Conservation (phyloP, 139 green algal species). For the Chlorella sp. region DNA sequence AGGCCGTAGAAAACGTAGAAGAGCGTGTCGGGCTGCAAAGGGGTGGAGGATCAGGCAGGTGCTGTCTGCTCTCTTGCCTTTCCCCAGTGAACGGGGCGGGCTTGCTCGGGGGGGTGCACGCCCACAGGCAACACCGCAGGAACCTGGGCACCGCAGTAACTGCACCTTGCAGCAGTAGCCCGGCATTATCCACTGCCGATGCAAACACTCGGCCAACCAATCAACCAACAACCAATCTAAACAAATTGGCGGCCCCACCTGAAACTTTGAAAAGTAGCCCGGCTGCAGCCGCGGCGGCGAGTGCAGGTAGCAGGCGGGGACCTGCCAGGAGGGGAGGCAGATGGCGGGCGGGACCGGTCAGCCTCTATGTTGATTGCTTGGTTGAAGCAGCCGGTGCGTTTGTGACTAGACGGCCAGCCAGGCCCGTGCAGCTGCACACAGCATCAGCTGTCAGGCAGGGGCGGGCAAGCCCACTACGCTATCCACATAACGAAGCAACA, state of each 20-base stretch:
- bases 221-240: too few species aligned
- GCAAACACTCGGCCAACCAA: not conserved
- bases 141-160: not conserved
- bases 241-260: constrained; percentile 30
- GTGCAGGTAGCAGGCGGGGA: constrained; percentile 87
- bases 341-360: too few species aligned
- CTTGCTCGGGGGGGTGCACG: too few species aligned
- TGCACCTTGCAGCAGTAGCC: too few species aligned
- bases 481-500: too few species aligned
- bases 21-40: constrained; percentile 90
- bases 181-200: not conserved
- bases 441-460: not conserved
- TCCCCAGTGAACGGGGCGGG: too few species aligned
- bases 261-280: constrained; percentile 94
- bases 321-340: not conserved
- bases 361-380: too few species aligned
- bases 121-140: not conserved
- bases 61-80: too few species aligned
- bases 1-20: constrained; percentile 98
- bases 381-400: too few species aligned
- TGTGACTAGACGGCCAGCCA: too few species aligned
- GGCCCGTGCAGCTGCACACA: not conserved
- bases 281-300: constrained; percentile 78
- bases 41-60: not conserved
- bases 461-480: too few species aligned